Evolutionary conservation across 805 yeast species (phyloP).

Genomic region (Yamadazyma paraphyllophila): DNA sequence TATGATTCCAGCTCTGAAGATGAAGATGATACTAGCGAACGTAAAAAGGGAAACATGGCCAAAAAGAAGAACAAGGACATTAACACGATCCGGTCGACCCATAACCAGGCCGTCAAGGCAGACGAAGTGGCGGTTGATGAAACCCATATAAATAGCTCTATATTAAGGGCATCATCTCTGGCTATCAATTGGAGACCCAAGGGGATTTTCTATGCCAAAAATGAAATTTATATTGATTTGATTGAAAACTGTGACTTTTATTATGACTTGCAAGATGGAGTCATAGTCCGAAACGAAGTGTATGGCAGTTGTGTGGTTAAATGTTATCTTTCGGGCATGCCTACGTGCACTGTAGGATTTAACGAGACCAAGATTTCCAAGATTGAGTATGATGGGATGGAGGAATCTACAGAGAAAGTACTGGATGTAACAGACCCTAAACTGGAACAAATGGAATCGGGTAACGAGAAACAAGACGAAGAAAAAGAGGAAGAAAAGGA

Average conservation of each 20-base stretch:
- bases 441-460: too few species aligned
- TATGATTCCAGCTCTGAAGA: slow-evolving; percentile 7
- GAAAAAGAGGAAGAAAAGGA: too few species aligned
- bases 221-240: slow-evolving; percentile 43
- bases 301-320: slow-evolving; percentile 34
- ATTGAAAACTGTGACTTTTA: slow-evolving; percentile 38
- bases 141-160: slow-evolving; percentile 55
- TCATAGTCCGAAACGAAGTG: slow-evolving; percentile 31
- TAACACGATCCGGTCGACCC: slow-evolving; percentile 33
- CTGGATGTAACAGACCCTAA: too few species aligned
- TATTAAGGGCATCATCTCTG: slow-evolving; percentile 74
- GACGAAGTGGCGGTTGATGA: slow-evolving; percentile 27
- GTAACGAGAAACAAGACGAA: too few species aligned
- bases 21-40: slow-evolving; percentile 6
- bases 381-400: slow-evolving; percentile 16
- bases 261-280: slow-evolving; percentile 29
- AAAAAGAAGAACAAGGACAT: slow-evolving; percentile 7
- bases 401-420: too few species aligned
- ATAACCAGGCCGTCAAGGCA: slow-evolving; percentile 35
- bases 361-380: slow-evolving; percentile 37
- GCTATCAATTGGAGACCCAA: slow-evolving; percentile 46
- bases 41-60: slow-evolving; percentile 9
- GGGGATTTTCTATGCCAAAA: slow-evolving; percentile 44
- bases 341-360: slow-evolving; percentile 39
- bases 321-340: slow-evolving; percentile 46